Evolutionary conservation across 1,284 basidiomycete species (phyloP), one percentile per base, ranked within the genome.

Genomic region (Agaricales sp.): DNA sequence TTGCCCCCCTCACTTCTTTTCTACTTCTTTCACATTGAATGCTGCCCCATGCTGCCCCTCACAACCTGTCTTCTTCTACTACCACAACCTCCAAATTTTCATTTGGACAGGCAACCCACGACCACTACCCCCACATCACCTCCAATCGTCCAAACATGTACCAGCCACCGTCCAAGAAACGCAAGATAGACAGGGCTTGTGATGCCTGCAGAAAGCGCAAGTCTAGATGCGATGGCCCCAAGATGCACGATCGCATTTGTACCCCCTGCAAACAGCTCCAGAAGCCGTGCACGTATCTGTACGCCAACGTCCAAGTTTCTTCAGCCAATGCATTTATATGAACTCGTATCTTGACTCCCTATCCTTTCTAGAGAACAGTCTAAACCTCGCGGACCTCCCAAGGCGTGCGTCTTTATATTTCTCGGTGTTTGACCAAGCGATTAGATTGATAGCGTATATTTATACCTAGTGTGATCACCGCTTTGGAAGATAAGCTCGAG

Each of bases 301-400:
- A 56, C 53, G 80, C 72, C 11, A 11, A 11, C 23, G 38, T 46
- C 21, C 22, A 51, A 46, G 46, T 53, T 43, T 43, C n/a, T 16
- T 25, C 46, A 41, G n/a, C n/a, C n/a, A n/a, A n/a, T n/a, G n/a
- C 23, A 18, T 51, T 45, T 37, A 38, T n/a, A 20, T 51, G 47
- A 23, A 54, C 51, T 52, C 12, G 30, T 18, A 21, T 24, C 30
- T 19, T 48, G 46, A 24, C 47, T 54, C 23, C 50, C 53, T 48
- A 49, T 41, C 47, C 41, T 35, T 50, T 52, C 8, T 48, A 86
- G 82, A n/a, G 82, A 85, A 61, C 73, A 73, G 3, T 90, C 87
- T 1, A 86, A 83, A 57, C 82, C 88, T 48, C 74, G 90, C 51
- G 88, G 89, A 0, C 89, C 89, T 12, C 82, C 89, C 1, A 92